Percentiles rank a stretch among this genome's conserved stretches.
Conservation (phyloP, 306 rosid genomes). For the Cercis canadensis region DNA sequence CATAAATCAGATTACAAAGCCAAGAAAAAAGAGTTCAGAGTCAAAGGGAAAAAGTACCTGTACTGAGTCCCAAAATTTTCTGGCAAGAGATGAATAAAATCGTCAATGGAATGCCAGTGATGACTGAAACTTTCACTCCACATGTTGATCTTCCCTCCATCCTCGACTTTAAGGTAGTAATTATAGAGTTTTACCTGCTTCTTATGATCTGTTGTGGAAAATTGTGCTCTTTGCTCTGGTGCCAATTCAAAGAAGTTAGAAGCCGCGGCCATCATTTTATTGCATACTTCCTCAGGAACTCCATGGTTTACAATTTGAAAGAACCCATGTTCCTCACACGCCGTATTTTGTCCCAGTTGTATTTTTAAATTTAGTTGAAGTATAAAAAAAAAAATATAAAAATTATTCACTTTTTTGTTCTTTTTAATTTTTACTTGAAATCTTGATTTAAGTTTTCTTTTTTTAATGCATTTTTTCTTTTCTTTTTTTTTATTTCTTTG, state of each 20-base stretch:
- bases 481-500: too few species aligned
- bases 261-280: constrained; percentile 34
- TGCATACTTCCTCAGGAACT: constrained; percentile 45
- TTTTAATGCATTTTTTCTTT: too few species aligned
- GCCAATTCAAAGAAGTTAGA: constrained; percentile 49
- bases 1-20: background rate
- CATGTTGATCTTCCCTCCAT: constrained; percentile 28
- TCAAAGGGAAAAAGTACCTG: constrained; percentile 1
- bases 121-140: constrained; percentile 62
- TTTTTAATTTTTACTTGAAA: too few species aligned
- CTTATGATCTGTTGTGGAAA: constrained; percentile 40
- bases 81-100: constrained; percentile 42
- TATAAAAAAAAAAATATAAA: too few species aligned
- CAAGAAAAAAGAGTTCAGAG: background rate
- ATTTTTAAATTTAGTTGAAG: too few species aligned
- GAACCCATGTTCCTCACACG: constrained; percentile 59
- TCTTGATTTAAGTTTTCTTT: too few species aligned
- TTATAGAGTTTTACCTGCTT: constrained; percentile 41
- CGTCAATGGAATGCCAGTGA: constrained; percentile 44
- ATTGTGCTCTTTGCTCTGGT: constrained; percentile 39
- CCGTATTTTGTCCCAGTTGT: too few species aligned
- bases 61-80: constrained; percentile 34
- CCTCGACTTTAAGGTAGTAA: constrained; percentile 39
- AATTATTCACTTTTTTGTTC: too few species aligned
- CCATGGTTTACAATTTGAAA: constrained; percentile 61